Evolutionary conservation across 108 stramenopile species (phyloP).

Genomic region (Fragilariopsis cylindrus): DNA sequence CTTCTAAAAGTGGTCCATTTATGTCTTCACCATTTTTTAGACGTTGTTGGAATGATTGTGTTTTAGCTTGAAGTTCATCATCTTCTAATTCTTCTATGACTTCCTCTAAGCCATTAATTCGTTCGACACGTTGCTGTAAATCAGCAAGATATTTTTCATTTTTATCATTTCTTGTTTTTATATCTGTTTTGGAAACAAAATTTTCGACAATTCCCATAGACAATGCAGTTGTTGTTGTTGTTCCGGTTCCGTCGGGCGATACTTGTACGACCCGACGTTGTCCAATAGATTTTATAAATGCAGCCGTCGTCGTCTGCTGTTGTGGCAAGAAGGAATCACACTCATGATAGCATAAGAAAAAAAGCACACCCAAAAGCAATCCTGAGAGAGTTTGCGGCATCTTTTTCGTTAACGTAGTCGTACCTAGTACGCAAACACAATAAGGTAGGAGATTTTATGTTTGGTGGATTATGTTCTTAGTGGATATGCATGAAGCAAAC

Average conservation of each 20-base stretch:
- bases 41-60: slow-evolving; percentile 69
- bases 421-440: no score
- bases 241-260: neutral
- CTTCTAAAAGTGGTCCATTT: slow-evolving; percentile 77
- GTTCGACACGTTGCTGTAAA: slow-evolving; percentile 69
- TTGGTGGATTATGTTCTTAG: no score
- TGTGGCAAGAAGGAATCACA: slow-evolving; percentile 5
- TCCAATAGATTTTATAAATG: neutral
- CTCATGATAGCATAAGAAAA: neutral
- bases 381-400: no score
- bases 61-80: slow-evolving; percentile 87
- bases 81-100: slow-evolving; percentile 82
- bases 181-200: slow-evolving; percentile 64
- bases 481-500: no score
- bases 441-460: no score
- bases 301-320: neutral
- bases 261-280: neutral
- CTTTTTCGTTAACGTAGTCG: no score
- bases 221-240: slow-evolving; percentile 20
- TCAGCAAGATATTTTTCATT: slow-evolving; percentile 68
- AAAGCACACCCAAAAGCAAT: neutral
- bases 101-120: slow-evolving; percentile 85
- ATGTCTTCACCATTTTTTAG: slow-evolving; percentile 74
- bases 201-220: slow-evolving; percentile 85
- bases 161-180: slow-evolving; percentile 43